Conservation (phyloP, 306 rosid genomes). For the Gastrolobium bilobum region DNA sequence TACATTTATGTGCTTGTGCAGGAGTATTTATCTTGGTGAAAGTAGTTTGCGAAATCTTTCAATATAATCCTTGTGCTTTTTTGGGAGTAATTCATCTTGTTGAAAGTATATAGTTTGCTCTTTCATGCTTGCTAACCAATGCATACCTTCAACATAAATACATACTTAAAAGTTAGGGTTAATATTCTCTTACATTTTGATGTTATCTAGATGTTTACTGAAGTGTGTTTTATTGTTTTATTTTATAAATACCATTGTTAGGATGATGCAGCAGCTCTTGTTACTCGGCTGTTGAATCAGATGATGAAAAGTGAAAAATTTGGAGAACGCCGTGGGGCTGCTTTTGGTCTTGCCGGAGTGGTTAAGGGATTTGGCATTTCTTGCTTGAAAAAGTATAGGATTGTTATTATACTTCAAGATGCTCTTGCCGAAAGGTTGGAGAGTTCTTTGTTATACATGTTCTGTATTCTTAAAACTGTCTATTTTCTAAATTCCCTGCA, state of each 20-base stretch:
- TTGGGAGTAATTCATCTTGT: constrained; percentile 34
- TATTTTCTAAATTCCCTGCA: constrained; percentile 8
- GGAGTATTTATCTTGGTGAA: constrained; percentile 24
- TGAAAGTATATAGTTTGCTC: background rate
- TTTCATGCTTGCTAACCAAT: constrained; percentile 18
- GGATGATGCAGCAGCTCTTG: constrained; percentile 89
- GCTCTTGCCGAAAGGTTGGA: constrained; percentile 85
- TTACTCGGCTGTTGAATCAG: constrained; percentile 82
- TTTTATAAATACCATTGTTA: constrained; percentile 48
- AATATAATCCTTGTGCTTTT: constrained; percentile 35
- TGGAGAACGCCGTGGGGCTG: constrained; percentile 99
- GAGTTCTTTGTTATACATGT: constrained; percentile 21
- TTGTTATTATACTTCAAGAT: constrained; percentile 78
- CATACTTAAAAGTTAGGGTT: constrained; percentile 11
- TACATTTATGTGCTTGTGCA: background rate
- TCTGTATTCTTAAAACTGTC: background rate
- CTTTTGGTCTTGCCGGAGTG: constrained; percentile 97
- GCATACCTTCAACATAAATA: background rate
- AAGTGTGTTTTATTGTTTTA: constrained; percentile 37
- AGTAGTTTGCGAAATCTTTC: constrained; percentile 26
- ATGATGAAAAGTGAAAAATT: constrained; percentile 91
- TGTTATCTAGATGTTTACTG: constrained; percentile 31
- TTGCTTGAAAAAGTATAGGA: constrained; percentile 80
- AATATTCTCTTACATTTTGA: constrained; percentile 9
- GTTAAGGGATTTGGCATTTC: constrained; percentile 94